These are phyloP conservation scores for Chaetomium fimeti DNA, from an alignment of 495 filamentous ascomycete species.

Conservation along the genomic window DNA sequence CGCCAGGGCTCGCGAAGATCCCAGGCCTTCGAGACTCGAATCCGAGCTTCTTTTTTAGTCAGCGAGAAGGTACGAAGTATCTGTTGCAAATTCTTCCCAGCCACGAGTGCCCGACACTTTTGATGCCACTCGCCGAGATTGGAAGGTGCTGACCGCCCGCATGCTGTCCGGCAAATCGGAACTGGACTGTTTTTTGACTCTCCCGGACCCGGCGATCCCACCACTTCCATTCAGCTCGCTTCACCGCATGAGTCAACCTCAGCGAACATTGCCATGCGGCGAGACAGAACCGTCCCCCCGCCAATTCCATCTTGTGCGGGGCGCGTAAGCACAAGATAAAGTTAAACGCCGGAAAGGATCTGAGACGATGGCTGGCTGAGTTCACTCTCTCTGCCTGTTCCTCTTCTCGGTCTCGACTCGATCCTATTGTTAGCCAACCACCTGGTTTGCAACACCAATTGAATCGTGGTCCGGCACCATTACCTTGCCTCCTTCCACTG, in stretches of 20 bases:
- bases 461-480: neutral
- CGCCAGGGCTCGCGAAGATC: too few relatives aligned
- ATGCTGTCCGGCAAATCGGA: conserved; percentile 2
- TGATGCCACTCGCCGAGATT: neutral
- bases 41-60: too few relatives aligned
- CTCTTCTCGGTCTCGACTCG: neutral
- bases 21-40: too few relatives aligned
- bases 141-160: conserved; percentile 4
- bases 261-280: too few relatives aligned
- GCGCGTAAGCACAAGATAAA: neutral
- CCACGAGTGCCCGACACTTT: too few relatives aligned
- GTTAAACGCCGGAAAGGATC: neutral
- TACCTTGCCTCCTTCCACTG: neutral
- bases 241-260: conserved; percentile 2
- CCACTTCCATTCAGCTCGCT: neutral
- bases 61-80: too few relatives aligned
- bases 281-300: neutral
- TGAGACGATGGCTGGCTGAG: neutral
- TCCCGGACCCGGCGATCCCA: neutral
- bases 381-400: neutral
- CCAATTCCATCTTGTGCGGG: neutral
- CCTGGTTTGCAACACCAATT: neutral
- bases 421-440: neutral
- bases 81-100: too few relatives aligned
- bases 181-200: neutral